Conservation (phyloP, 768 basidiomycete species). For the Clavaria fumosa region DNA sequence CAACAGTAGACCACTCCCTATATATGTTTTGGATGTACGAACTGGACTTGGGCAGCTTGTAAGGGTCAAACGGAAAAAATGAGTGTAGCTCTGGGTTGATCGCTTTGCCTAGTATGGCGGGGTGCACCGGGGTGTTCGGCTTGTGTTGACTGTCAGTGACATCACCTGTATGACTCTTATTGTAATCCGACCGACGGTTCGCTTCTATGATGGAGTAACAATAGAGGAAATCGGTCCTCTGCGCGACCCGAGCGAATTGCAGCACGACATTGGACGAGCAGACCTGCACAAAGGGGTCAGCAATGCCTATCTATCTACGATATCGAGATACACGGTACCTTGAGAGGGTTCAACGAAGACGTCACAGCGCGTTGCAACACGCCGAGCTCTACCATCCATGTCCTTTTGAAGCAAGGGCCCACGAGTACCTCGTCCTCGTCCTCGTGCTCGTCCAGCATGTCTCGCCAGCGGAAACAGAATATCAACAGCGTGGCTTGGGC, state of each 20-base stretch:
- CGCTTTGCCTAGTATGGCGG: slow-evolving; percentile 19
- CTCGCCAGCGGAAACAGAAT: slow-evolving; percentile 96
- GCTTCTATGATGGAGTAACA: slow-evolving; percentile 85
- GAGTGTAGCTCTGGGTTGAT: slow-evolving; percentile 63
- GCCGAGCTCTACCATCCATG: slow-evolving; percentile 76
- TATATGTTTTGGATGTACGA: slow-evolving; percentile 73
- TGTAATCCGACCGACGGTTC: slow-evolving; percentile 58
- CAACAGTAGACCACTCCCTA: slow-evolving; percentile 78
- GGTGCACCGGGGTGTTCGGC: no score
- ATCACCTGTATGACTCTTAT: slow-evolving; percentile 12
- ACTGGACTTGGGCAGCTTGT: slow-evolving; percentile 68
- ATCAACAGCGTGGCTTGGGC: slow-evolving; percentile 87
- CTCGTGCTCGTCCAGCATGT: slow-evolving; percentile 55
- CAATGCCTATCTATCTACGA: neutral
- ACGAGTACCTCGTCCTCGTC: slow-evolving; percentile 29
- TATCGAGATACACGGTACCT: slow-evolving; percentile 30
- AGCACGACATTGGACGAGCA: slow-evolving; percentile 83
- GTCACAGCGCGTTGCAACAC: slow-evolving; percentile 67
- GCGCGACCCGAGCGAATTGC: slow-evolving; percentile 90
- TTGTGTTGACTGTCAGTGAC: no score
- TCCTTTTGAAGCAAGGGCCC: slow-evolving; percentile 23
- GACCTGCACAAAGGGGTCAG: slow-evolving; percentile 29
- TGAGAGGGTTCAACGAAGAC: slow-evolving; percentile 79
- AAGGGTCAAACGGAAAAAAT: slow-evolving; percentile 99
- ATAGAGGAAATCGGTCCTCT: slow-evolving; percentile 82